Base-by-base conservation (phyloP, 768 basidiomycete species). In the Epithele typhae region DNA sequence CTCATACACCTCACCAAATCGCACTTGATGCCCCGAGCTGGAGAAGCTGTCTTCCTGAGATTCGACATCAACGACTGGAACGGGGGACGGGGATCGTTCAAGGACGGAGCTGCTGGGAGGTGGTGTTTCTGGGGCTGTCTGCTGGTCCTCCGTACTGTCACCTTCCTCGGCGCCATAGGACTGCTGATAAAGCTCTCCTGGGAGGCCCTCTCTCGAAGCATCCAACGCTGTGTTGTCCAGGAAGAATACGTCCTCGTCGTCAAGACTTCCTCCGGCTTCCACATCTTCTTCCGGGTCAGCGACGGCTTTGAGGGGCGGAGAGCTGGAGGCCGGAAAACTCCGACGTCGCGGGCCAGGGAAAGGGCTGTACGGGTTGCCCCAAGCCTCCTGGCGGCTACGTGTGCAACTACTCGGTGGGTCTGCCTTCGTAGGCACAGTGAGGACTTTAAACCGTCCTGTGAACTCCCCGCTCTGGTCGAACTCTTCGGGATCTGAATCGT, bases 281-380 rank as follows among this genome's bases (percentile, higher is more conserved):
- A 6, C 35, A 14, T 33, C 14, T 19, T 49, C 52, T 18, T 41
- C 39, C 10, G 32, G 43, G 24, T 53, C 47, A 5, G 41, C 34
- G 21, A 35, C 17, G 2, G 42, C 42, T 37, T 36, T 37, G 15
- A 47, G 27, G 9, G 43, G 42, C 3, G 51, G 51, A 0, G 51
- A 52, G 11, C 44, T 48, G 4, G 43, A 44, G 15, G 39, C 45
- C 3, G 43, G 46, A 1, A 49, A 25, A 12, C 40, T 54, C 32
- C 40, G 34, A 30, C 37, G 25, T 33, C 51, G 7, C 15, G 46
- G 47, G 0, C 38, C 10, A 0, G 38, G 43, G 18, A 41, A 15
- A 4, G 81, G 85, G 43, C 84, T 87, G 35, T 80, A 73, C 1
- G 86, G 85, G 10, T 80, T 70, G 2, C 86, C 84, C 84, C 85